These are phyloP conservation scores for Hippophae rhamnoides DNA, from an alignment of 306 rosid species.

Conservation along the genomic window DNA sequence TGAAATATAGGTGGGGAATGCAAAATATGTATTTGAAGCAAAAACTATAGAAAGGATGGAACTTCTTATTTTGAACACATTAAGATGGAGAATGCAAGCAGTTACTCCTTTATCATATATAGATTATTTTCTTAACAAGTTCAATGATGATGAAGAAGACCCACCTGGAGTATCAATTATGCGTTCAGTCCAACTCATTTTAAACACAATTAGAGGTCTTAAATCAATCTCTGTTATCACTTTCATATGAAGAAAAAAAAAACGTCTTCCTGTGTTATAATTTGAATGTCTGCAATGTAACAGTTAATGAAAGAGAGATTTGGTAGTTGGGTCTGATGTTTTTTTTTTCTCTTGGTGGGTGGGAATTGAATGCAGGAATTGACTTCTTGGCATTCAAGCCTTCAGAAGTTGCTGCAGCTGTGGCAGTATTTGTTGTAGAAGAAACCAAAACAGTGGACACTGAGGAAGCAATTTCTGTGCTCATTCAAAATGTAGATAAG, in stretches of 20 bases:
- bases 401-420: slow-evolving; percentile 91
- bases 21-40: slow-evolving; percentile 75
- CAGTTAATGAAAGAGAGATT: not conserved
- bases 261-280: too few relatives aligned
- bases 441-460: slow-evolving; percentile 51
- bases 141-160: slow-evolving; percentile 36
- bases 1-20: slow-evolving; percentile 51
- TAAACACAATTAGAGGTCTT: slow-evolving; percentile 47
- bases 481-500: slow-evolving; percentile 56
- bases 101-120: slow-evolving; percentile 78
- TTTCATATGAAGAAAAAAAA: not conserved
- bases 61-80: slow-evolving; percentile 75
- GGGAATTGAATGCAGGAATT: slow-evolving; percentile 67
- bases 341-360: slow-evolving; percentile 24
- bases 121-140: slow-evolving; percentile 60
- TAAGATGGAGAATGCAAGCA: slow-evolving; percentile 92
- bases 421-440: slow-evolving; percentile 52
- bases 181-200: slow-evolving; percentile 49
- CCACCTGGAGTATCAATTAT: slow-evolving; percentile 28
- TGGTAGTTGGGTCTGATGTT: slow-evolving; percentile 11
- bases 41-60: slow-evolving; percentile 92
- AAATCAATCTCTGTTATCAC: not conserved
- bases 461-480: slow-evolving; percentile 42
- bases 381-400: slow-evolving; percentile 92
- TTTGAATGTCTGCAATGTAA: too few relatives aligned